Evolutionary conservation across 768 basidiomycete genomes (phyloP).

Genomic region (Serendipita sp.): DNA sequence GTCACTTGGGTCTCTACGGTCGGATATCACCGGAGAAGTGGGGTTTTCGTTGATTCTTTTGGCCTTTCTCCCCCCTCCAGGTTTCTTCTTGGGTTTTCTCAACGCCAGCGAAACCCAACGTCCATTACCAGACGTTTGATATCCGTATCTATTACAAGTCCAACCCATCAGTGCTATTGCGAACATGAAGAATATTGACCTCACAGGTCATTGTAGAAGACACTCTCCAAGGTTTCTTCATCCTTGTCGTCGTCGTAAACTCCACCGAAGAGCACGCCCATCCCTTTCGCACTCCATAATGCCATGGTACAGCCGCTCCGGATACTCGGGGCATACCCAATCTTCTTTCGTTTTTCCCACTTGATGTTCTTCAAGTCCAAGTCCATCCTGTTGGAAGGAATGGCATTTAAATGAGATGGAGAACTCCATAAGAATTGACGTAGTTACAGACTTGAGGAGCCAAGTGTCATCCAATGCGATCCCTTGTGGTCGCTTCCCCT

Average conservation of each 20-base stretch:
- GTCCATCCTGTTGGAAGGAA: slow-evolving; percentile 21
- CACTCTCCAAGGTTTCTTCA: slow-evolving; percentile 71
- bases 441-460: slow-evolving; percentile 48
- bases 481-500: slow-evolving; percentile 72
- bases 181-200: slow-evolving; percentile 16
- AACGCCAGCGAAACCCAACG: slow-evolving; percentile 67
- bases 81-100: slow-evolving; percentile 42
- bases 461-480: slow-evolving; percentile 86
- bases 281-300: slow-evolving; percentile 49
- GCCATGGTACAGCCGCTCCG: slow-evolving; percentile 82
- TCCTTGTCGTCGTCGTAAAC: slow-evolving; percentile 75
- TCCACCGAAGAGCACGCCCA: slow-evolving; percentile 73
- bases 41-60: slow-evolving; percentile 10
- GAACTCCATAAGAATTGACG: not conserved
- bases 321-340: slow-evolving; percentile 52
- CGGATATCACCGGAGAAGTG: too few relatives aligned
- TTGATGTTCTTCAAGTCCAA: slow-evolving; percentile 38
- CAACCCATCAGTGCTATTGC: not conserved
- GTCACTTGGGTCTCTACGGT: not conserved
- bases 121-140: slow-evolving; percentile 58
- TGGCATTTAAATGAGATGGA: slow-evolving; percentile 15
- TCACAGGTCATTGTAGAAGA: slow-evolving; percentile 79
- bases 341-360: slow-evolving; percentile 76
- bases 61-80: slow-evolving; percentile 29
- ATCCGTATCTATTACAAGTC: slow-evolving; percentile 43